A percentile compares a stretch with the other conserved stretches of the same genome.
Evolutionary conservation across 441 rosid species (phyloP).

Genomic region (Viola pubescens): DNA sequence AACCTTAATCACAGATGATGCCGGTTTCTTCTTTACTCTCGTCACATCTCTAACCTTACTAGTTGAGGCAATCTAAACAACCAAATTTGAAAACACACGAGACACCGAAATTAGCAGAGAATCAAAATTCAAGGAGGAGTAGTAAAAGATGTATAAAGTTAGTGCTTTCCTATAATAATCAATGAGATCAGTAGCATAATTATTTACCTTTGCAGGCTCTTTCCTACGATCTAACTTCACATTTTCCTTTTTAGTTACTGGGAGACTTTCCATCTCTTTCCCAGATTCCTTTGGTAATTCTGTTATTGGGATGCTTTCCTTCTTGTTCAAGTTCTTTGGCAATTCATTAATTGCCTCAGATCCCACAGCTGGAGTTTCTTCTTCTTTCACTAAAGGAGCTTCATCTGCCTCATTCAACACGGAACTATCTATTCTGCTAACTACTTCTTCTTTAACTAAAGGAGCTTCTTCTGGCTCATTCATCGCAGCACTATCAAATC

Average conservation of each 20-base stretch:
- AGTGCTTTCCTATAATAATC: neutral
- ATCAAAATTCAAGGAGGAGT: conserved; percentile 5
- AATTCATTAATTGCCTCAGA: conserved; percentile 22
- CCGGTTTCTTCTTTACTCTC: conserved; percentile 47
- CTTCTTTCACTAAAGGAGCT: conserved; percentile 22
- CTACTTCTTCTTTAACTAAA: conserved; percentile 24
- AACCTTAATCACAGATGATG: conserved; percentile 32
- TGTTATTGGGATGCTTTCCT: conserved; percentile 1
- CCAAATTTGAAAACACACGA: conserved; percentile 11
- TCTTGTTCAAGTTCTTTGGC: conserved; percentile 16
- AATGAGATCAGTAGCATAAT: conserved; percentile 8
- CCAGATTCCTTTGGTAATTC: conserved; percentile 23
- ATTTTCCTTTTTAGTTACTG: conserved; percentile 26
- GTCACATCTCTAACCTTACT: conserved; percentile 34
- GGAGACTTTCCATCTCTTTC: conserved; percentile 21
- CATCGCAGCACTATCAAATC: conserved; percentile 13
- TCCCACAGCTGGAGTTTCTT: conserved; percentile 20
- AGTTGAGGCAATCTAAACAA: conserved; percentile 35
- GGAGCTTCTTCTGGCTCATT: conserved; percentile 33
- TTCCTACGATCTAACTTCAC: conserved; percentile 27
- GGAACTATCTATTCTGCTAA: conserved; percentile 15
- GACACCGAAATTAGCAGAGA: conserved; percentile 12
- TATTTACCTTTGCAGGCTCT: conserved; percentile 50
- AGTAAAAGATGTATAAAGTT: conserved; percentile 10
- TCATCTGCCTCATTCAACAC: conserved; percentile 29